Conservation (phyloP, 306 rosid genomes). For the Quercus variabilis region DNA sequence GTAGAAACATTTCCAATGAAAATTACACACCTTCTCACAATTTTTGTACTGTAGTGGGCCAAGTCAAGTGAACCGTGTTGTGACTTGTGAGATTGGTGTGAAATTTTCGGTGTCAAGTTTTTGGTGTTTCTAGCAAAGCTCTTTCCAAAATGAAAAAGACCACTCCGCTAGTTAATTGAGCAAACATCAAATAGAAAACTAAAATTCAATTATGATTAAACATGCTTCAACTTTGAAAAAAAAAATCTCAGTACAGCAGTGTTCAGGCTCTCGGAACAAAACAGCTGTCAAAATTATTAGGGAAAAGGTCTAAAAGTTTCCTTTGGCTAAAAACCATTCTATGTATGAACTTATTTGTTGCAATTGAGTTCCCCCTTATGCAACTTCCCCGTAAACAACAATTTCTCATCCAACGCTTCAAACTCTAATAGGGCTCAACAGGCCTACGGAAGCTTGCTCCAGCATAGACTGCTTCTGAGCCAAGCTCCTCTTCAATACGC, state of each 20-base stretch:
- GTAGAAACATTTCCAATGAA: no score
- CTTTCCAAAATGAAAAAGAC: no score
- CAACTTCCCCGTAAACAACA: conserved; percentile 22
- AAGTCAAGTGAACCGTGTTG: no score
- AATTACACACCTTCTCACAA: background rate
- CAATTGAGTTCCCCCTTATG: conserved; percentile 25
- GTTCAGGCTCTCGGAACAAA: conserved; percentile 39
- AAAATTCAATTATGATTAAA: conserved; percentile 11
- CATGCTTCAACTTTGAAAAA: background rate
- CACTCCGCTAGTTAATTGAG: background rate
- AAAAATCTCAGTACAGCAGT: conserved; percentile 9
- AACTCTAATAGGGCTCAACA: conserved; percentile 70
- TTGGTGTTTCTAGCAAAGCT: no score
- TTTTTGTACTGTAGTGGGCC: no score
- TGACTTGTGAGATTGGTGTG: no score
- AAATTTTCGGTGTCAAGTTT: no score
- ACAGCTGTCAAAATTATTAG: conserved; percentile 46
- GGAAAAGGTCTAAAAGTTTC: conserved; percentile 19
- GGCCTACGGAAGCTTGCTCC: conserved; percentile 86
- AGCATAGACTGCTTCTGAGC: conserved; percentile 85
- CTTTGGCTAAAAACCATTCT: conserved; percentile 23
- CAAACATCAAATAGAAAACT: conserved; percentile 9
- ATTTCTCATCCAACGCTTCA: background rate
- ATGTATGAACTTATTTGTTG: conserved; percentile 43
- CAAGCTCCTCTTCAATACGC: conserved; percentile 99